A percentile compares a stretch with the other conserved stretches of the same genome.
Evolutionary conservation across 192 early-diverging fungal genomes (phyloP).

Genomic region (Podila epigama): DNA sequence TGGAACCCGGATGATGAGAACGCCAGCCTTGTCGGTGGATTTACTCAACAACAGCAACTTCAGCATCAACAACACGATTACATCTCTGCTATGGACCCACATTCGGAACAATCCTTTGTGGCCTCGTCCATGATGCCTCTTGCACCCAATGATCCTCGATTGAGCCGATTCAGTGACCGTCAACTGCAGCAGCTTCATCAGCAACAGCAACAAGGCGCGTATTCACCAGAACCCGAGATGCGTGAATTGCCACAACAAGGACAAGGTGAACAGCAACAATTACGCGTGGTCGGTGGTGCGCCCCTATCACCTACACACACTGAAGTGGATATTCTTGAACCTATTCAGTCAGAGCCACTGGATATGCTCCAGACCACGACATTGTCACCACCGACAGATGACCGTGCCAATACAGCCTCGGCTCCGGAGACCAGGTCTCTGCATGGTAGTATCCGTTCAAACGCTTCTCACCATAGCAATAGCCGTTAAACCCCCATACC

Average conservation of each 20-base stretch:
- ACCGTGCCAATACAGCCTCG: too few species aligned
- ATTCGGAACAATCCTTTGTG: slow-evolving; percentile 22
- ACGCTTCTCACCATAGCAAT: background rate
- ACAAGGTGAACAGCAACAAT: background rate
- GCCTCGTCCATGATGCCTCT: slow-evolving; percentile 36
- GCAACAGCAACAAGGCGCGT: background rate
- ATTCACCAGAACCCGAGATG: background rate
- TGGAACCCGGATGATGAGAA: slow-evolving; percentile 49
- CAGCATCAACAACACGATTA: slow-evolving; percentile 1
- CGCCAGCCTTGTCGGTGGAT: slow-evolving; percentile 27
- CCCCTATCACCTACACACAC: background rate
- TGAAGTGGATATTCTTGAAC: too few species aligned
- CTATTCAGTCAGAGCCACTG: too few species aligned
- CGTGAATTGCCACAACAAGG: background rate
- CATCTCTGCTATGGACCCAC: slow-evolving; percentile 7
- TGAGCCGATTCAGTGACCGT: background rate
- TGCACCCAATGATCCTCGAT: background rate
- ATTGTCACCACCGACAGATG: too few species aligned
- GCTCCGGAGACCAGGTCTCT: too few species aligned
- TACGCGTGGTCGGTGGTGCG: background rate
- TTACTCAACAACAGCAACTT: slow-evolving; percentile 13
- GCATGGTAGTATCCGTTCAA: background rate
- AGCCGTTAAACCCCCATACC: background rate
- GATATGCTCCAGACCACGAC: too few species aligned
- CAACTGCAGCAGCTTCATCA: background rate